Evolutionary conservation across 163 green algal species (phyloP), one percentile per base, ranked within the genome.

Genomic region (Smithsoniella earleae): DNA sequence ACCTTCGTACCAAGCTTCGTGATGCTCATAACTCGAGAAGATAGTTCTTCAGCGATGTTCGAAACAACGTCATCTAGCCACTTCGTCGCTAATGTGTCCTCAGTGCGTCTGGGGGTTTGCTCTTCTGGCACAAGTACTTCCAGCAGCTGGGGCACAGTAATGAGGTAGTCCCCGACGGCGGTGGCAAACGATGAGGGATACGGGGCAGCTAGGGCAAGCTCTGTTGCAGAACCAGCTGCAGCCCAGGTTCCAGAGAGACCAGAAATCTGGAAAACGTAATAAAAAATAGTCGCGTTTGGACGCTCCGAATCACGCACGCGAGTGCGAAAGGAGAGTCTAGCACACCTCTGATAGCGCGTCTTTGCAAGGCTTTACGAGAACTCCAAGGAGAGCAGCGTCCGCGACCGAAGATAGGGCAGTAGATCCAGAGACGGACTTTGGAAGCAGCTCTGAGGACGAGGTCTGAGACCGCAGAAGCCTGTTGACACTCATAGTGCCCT

Each of bases 121-220:
- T 69, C 58, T 33, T 69, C 58, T n/a, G 58, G 58, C 25, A 69
- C 58, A 16, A 69, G 58, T 5, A 69, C 58, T 33, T 69, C 58
- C 25, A 69, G 58, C 6, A 69, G 58, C 25, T 69, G 58, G 30
- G 58, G 58, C n/a, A 69, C 16, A 5, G n/a, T 69, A 31, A 69
- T 69, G 58, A 69, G 58, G 58, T 45, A 69, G 58, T 69, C 58
- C 6, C 58, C 58, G 58, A 69, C 25, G 58, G 58, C 43, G 27
- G 34, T 69, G 27, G 58, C 58, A 44, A 69, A 69, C 27, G 58
- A n/a, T 30, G 58, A 69, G 20, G 58, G 58, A 31, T 69, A 69
- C 18, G 58, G 58, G 8, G 58, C 27, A 0, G 58, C 58, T 18
- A 34, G 27, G 3, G 58, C 58, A 0, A 69, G n/a, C 27, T 69